Conservation (phyloP, 495 filamentous ascomycete species). For the Entonaema liquescens region DNA sequence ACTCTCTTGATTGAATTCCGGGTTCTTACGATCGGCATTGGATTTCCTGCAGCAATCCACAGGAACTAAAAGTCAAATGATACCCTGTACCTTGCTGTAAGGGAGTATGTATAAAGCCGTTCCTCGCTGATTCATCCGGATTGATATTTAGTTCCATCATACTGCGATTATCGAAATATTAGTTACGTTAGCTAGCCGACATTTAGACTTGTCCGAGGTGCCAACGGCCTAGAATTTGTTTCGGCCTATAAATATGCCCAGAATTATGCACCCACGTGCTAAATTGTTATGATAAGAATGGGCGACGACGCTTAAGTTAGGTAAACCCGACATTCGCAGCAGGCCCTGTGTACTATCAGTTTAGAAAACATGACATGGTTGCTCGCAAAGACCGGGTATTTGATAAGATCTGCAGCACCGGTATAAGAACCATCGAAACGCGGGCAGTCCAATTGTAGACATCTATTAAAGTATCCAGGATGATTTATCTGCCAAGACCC, state of each 20-base stretch:
- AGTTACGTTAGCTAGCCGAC: slow-evolving; percentile 1
- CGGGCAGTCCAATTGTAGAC: neutral
- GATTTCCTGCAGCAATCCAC: slow-evolving; percentile 30
- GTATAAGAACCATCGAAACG: neutral
- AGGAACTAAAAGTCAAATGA: slow-evolving; percentile 29
- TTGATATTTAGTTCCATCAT: slow-evolving; percentile 2
- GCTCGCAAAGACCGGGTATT: neutral
- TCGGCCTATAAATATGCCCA: neutral
- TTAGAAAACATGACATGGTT: neutral
- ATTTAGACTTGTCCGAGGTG: slow-evolving; percentile 13
- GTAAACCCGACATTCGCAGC: slow-evolving; percentile 1
- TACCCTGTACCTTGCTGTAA: slow-evolving; percentile 15
- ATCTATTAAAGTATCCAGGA: slow-evolving; percentile 6
- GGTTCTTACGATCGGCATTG: slow-evolving; percentile 19
- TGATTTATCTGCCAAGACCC: slow-evolving; percentile 14
- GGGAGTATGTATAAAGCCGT: neutral
- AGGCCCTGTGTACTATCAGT: neutral
- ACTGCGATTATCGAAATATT: slow-evolving; percentile 8
- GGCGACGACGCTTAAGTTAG: slow-evolving; percentile 12
- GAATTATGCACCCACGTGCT: slow-evolving; percentile 38
- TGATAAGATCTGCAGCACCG: neutral
- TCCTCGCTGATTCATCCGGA: slow-evolving; percentile 6
- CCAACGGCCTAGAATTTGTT: slow-evolving; percentile 10
- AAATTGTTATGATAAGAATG: slow-evolving; percentile 35
- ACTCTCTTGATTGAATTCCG: slow-evolving; percentile 10